Base-by-base conservation (phyloP, 805 yeast genomes). In the Saccharomycopsis selenospora region DNA sequence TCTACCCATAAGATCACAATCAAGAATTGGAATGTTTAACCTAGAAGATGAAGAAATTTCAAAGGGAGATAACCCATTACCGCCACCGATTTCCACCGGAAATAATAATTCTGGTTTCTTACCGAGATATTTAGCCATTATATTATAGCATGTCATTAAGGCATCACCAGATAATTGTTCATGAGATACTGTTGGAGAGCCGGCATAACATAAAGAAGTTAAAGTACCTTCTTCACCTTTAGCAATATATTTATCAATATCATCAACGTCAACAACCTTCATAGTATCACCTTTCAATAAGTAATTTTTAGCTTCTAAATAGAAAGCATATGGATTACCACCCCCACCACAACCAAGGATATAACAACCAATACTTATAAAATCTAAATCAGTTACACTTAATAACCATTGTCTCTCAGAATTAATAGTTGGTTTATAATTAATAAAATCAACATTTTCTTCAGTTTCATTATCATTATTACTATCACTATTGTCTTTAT, bases 311-410 rank as follows among this genome's bases (percentile, higher is more conserved):
- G 63, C 54, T 41, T 65, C 68, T 27, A 73, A 58, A 51, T 55
- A 69, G 17, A 56, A 56, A 3, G 72, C 60, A 56, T 72, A 70
- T 20, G 78, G 77, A 45, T 65, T 65, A 36, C 78, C 77, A 26
- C 78, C 78, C 11, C 78, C 78, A 2, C 77, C 78, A 57, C 73
- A 69, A 5, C 77, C 78, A 3, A 73, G 62, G 46, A 73, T 70
- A 53, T 72, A 73, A 23, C 69, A 59, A n/a, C 77, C 79, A 44
- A 70, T 64, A 28, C 67, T 56, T 10, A 73, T 51, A 49, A 64
- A 65, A 30, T 71, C 76, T 43, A 61, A 52, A 57, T 73, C 77
- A 2, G 58, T 59, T 50, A 65, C 74, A 3, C 68, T 60, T 18
- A 71, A 45, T 4, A 62, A 42, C 76, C 76, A 72, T 59, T 62